Conservation (phyloP, 1,139 yeast genomes). For the Diutina rugosa region DNA sequence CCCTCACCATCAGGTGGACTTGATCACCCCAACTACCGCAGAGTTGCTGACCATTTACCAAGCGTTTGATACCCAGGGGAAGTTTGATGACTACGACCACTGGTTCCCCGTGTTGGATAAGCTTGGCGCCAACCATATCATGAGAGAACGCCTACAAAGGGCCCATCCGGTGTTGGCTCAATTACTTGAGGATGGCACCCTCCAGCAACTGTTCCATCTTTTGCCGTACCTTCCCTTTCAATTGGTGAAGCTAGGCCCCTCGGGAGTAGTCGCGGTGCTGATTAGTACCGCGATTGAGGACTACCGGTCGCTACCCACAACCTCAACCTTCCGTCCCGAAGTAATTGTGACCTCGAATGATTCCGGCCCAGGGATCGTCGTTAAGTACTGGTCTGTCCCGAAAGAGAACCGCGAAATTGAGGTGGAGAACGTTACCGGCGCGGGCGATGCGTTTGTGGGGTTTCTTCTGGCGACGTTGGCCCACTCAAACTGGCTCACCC, state of each 20-base stretch:
- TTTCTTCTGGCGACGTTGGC: background rate
- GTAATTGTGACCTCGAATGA: constrained; percentile 10
- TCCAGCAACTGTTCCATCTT: constrained; percentile 59
- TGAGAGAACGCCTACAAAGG: constrained; percentile 28
- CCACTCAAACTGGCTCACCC: constrained; percentile 11
- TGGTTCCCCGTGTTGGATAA: constrained; percentile 73
- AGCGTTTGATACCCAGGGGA: constrained; percentile 31
- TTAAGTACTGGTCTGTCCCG: constrained; percentile 54
- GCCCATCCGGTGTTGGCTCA: constrained; percentile 10
- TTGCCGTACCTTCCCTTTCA: constrained; percentile 65
- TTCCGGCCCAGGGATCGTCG: constrained; percentile 31
- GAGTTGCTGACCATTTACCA: constrained; percentile 48
- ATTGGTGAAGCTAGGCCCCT: constrained; percentile 51
- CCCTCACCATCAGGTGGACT: constrained; percentile 19
- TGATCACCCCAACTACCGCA: constrained; percentile 56
- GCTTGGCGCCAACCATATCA: constrained; percentile 35
- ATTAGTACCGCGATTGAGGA: constrained; percentile 12
- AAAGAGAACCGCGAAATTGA: constrained; percentile 14
- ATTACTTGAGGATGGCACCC: constrained; percentile 34
- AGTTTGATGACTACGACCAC: constrained; percentile 43
- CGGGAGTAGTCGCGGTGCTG: constrained; percentile 44
- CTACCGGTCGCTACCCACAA: constrained; percentile 23
- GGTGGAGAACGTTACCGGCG: constrained; percentile 51
- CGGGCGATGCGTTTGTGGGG: constrained; percentile 35
- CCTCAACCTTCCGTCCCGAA: constrained; percentile 18